Percentiles rank a stretch among this genome's conserved stretches.
These are phyloP conservation scores for Wallacemonas sp. DNA, from an alignment of 208 protist species.

Conservation along the genomic window DNA sequence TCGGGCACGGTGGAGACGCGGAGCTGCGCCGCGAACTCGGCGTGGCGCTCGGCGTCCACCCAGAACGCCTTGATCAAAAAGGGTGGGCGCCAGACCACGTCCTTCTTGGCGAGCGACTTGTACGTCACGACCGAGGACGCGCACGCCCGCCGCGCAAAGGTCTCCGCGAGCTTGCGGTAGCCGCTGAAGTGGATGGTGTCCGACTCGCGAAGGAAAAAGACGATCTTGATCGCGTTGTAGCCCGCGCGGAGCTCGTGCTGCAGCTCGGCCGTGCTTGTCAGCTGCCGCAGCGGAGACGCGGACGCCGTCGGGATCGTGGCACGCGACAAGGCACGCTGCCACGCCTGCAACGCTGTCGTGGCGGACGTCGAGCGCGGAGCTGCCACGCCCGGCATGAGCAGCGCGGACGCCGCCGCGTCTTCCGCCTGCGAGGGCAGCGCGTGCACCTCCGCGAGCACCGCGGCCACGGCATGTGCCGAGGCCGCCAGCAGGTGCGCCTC, in stretches of 20 bases:
- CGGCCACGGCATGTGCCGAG: not conserved
- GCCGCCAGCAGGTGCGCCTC: constrained; percentile 2
- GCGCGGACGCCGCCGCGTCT: not conserved
- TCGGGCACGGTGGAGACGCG: constrained; percentile 35
- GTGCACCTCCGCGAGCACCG: not conserved
- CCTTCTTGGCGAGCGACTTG: constrained; percentile 24
- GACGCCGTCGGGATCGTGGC: constrained; percentile 4
- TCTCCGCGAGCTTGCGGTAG: constrained; percentile 33
- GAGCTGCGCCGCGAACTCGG: constrained; percentile 27
- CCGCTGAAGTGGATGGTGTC: constrained; percentile 41
- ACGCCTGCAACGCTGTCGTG: constrained; percentile 20
- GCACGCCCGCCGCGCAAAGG: constrained; percentile 27
- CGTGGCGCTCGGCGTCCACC: constrained; percentile 48
- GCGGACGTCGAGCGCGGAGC: not conserved
- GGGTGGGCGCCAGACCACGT: constrained; percentile 19
- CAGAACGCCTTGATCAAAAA: constrained; percentile 36
- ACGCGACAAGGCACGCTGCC: constrained; percentile 20
- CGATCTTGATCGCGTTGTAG: constrained; percentile 32
- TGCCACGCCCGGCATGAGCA: not conserved
- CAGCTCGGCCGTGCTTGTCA: constrained; percentile 28
- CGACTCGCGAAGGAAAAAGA: constrained; percentile 53
- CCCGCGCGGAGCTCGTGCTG: constrained; percentile 28
- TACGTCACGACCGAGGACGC: constrained; percentile 18
- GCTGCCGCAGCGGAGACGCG: constrained; percentile 33
- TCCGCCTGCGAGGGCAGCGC: not conserved